Base-by-base conservation (phyloP, 1,284 basidiomycete species). In the Cutaneotrichosporon cutaneum region DNA sequence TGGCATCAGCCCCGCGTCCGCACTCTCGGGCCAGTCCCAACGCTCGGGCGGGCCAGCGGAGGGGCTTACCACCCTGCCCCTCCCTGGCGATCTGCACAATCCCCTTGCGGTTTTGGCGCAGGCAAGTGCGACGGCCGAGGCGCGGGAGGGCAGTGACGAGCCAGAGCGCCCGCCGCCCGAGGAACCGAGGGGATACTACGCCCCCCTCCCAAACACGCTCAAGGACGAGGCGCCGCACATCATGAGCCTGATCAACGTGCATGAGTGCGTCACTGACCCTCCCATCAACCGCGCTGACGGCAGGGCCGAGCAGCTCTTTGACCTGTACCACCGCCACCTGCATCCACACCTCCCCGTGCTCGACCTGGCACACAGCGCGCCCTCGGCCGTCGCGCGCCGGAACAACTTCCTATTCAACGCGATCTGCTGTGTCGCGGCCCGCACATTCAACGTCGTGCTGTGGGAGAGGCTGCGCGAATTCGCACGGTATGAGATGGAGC, bases 391-490 rank as follows among this genome's bases (percentile, higher is more conserved):
- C 0, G 73, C 73, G 7, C 60, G 73, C 30, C 64, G 73, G 2
- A 68, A 65, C 56, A 75, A 73, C 53, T 72, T 69, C 35, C 68
- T 75, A 24, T 74, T 74, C 63, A 74, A 74, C 55, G 71, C 73
- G 1, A 72, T 75, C 30, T 75, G 73, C 60, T 73, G 70, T 44
- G 65, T 68, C 14, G 64, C 72, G 10, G 73, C 73, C 5, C 58
- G 70, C n/a, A 54, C 68, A 4, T 70, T 64, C 67, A 66, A 73
- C 47, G 63, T 68, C 4, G 63, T 62, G 2, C 44, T 75, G 2
- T 75, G 73, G 73, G 62, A 64, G n/a, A 57, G 71, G 16, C 52
- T 75, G 24, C 67, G 68, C 50, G 69, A 67, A 9, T 74, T 74
- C 60, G 69, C 73, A 9, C 47, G 59, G 21, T 69, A 59, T 51